Evolutionary conservation across 2,329 filamentous ascomycete species (phyloP).

Genomic region (Coleophoma eucalyptorum): DNA sequence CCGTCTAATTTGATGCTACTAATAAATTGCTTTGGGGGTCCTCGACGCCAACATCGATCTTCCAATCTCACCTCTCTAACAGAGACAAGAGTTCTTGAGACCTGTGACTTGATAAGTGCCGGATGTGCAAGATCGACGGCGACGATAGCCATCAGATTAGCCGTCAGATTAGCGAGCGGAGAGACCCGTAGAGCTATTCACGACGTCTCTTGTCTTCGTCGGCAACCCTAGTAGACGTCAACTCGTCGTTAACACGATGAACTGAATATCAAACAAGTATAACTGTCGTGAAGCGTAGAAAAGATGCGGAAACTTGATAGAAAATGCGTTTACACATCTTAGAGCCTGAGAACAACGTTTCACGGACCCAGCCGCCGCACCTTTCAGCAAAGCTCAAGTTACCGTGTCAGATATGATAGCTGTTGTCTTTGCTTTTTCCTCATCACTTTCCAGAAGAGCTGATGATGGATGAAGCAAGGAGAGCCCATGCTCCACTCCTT

Average conservation of each 20-base stretch:
- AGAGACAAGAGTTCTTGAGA: too few species aligned
- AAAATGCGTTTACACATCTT: neutral
- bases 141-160: neutral
- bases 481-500: neutral
- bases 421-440: neutral
- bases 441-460: constrained; percentile 1
- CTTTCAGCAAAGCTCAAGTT: neutral
- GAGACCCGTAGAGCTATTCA: neutral
- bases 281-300: neutral
- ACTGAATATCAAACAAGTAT: neutral
- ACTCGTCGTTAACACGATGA: neutral
- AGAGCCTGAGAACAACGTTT: neutral
- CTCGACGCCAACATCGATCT: too few species aligned
- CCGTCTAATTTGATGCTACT: too few species aligned
- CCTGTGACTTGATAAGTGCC: too few species aligned
- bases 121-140: too few species aligned
- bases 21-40: too few species aligned
- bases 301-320: neutral
- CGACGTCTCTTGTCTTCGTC: neutral
- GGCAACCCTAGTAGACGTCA: neutral
- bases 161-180: neutral
- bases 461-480: constrained; percentile 1
- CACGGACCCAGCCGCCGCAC: neutral
- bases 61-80: too few species aligned
- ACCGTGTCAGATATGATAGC: neutral